Evolutionary conservation across 2,329 filamentous ascomycete species (phyloP), one percentile per base, ranked within the genome.

Genomic region (Botrytis squamosa): DNA sequence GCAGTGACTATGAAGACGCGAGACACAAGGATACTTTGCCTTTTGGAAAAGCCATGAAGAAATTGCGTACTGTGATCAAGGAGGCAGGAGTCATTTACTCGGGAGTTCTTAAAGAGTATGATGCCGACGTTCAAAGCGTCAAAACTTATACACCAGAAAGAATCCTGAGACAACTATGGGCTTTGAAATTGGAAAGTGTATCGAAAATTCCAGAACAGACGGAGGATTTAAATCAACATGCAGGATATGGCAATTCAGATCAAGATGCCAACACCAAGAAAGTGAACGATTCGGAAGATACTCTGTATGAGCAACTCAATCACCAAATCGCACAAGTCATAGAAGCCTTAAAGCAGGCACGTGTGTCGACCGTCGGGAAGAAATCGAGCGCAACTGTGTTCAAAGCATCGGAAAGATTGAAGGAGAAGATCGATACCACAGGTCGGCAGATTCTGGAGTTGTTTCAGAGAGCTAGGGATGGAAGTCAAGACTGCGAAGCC

Each of bases 21-120:
- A 33, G 49, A 18, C n/a, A 57, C n/a, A 57, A 57, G 36, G 18
- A 44, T 44, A 40, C 49, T 18, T 16, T 69, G 29, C 49, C 75
- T 10, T 72, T 77, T 60, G 64, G 46, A 6, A 74, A 72, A 59
- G 75, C 75, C 12, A 73, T 77, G 72, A 75, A 70, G 36, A 73
- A 68, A 60, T 59, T 77, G 29, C 52, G 63, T 49, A 59, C 46
- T 9, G 73, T 76, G 1, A 60, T 80, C 12, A 71, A 62, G 25
- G 74, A 77, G 29, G 75, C 78, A 4, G 75, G 75, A 25, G 46
- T 70, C 14, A 77, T 77, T 65, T 80, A 79, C 73, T 74, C 71
- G 9, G 59, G 70, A 20, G 78, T 80, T 40, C 63, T 74, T 29
- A 46, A 49, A n/a, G 67, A 72, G 4, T 79, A 73, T 52, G 73